Conservation (phyloP, 768 basidiomycete genomes). For the Termitomyces sp. region DNA sequence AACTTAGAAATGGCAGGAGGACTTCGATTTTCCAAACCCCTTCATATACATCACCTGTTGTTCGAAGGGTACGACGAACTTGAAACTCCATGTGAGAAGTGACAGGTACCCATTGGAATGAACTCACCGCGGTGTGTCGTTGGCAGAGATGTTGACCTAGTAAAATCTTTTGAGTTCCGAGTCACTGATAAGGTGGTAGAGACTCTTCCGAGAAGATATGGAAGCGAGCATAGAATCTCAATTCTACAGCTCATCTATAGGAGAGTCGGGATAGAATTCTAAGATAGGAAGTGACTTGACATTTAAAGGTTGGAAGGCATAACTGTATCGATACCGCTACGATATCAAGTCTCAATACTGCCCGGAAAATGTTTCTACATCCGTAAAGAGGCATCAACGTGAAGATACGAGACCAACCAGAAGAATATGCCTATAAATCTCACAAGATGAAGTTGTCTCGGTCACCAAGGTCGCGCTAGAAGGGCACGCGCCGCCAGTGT, state of each 20-base stretch:
- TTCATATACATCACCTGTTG: too few species aligned
- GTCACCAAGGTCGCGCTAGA: neutral
- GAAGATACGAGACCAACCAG: neutral
- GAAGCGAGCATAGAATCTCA: neutral
- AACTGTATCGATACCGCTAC: neutral
- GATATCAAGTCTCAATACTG: neutral
- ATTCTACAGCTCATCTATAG: neutral
- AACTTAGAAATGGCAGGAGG: too few species aligned
- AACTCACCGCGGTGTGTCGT: too few species aligned
- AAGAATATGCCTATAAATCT: neutral
- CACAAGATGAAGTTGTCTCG: neutral
- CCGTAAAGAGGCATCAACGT: neutral
- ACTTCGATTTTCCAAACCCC: too few species aligned
- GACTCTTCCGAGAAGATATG: neutral
- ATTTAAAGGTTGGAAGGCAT: neutral
- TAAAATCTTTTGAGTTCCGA: neutral
- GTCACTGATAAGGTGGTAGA: neutral
- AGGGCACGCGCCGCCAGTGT: slow-evolving; percentile 13
- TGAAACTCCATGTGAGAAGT: too few species aligned
- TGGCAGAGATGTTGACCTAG: neutral
- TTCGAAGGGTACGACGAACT: too few species aligned
- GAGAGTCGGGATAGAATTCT: neutral
- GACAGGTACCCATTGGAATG: too few species aligned
- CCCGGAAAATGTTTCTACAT: too few species aligned
- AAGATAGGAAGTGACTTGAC: neutral